These are phyloP conservation scores for Chrysosphaeria jannelii DNA, from an alignment of 2,329 filamentous ascomycete genomes.

Conservation along the genomic window DNA sequence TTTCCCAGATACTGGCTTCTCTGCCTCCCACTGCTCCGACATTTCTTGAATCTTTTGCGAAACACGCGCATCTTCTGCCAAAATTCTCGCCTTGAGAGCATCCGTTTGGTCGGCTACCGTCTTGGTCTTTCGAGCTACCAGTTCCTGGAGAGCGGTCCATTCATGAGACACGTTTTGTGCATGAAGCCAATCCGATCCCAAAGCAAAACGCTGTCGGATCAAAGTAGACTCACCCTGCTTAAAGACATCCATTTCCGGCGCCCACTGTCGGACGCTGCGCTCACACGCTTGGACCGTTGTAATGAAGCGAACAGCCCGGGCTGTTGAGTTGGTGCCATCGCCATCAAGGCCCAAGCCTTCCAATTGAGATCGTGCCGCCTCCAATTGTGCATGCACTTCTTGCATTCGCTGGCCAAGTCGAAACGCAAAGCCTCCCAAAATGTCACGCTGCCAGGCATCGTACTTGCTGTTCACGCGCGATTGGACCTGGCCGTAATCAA, in stretches of 20 bases:
- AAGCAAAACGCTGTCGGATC: conserved; percentile 73
- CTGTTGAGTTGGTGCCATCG: conserved; percentile 86
- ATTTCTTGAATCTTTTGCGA: conserved; percentile 68
- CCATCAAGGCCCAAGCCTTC: conserved; percentile 78
- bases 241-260: conserved; percentile 86
- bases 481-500: conserved; percentile 97
- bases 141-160: conserved; percentile 80
- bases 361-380: conserved; percentile 66
- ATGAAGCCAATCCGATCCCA: conserved; percentile 76
- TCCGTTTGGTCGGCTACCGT: conserved; percentile 93
- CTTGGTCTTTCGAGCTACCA: conserved; percentile 73
- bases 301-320: conserved; percentile 92
- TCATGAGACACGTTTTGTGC: conserved; percentile 91
- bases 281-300: conserved; percentile 93
- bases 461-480: conserved; percentile 98
- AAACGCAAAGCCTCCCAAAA: conserved; percentile 70
- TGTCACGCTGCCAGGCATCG: conserved; percentile 97
- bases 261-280: conserved; percentile 78
- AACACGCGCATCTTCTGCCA: conserved; percentile 75
- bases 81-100: conserved; percentile 77
- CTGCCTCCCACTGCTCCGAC: conserved; percentile 67
- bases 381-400: conserved; percentile 74
- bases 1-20: conserved; percentile 87
- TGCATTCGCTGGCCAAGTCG: conserved; percentile 74
- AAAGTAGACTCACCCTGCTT: conserved; percentile 84